phyloP scores from a whole-genome alignment of 768 basidiomycete species.

The Amanita inopinata region DNA sequence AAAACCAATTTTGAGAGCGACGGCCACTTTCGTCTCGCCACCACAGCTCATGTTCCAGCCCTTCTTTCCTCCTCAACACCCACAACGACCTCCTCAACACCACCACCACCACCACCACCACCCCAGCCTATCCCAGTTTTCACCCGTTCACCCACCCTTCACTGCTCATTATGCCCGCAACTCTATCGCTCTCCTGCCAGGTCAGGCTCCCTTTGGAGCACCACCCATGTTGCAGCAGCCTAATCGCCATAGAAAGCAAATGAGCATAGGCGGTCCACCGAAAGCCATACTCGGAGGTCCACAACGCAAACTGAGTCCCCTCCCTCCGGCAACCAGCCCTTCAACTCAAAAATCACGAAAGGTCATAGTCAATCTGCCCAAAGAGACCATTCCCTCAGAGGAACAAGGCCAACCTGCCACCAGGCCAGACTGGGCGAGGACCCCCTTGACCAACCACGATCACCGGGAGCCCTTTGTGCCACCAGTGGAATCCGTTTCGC shows the following conservation, averaged over 20 bases:
- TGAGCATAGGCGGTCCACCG: slow-evolving; percentile 80
- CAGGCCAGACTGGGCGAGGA: slow-evolving; percentile 52
- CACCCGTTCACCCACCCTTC: slow-evolving; percentile 50
- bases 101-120: slow-evolving; percentile 40
- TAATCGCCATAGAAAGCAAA: slow-evolving; percentile 54
- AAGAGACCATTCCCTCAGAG: slow-evolving; percentile 44
- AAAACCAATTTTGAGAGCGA: background rate
- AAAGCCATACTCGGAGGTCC: slow-evolving; percentile 80
- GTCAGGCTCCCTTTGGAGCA: slow-evolving; percentile 22
- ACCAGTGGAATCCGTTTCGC: slow-evolving; percentile 30
- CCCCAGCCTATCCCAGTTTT: slow-evolving; percentile 56
- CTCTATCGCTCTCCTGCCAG: slow-evolving; percentile 35
- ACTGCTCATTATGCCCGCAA: slow-evolving; percentile 54
- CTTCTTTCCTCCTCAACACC: slow-evolving; percentile 49
- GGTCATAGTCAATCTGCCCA: slow-evolving; percentile 59
- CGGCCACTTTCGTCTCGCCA: background rate
- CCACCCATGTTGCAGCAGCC: slow-evolving; percentile 34
- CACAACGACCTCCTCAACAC: slow-evolving; percentile 47
- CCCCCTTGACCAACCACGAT: slow-evolving; percentile 30
- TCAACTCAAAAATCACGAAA: slow-evolving; percentile 49
- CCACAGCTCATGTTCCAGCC: slow-evolving; percentile 27
- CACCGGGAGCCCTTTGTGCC: slow-evolving; percentile 16
- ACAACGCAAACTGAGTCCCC: slow-evolving; percentile 63
- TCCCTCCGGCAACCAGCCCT: slow-evolving; percentile 34
- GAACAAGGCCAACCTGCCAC: slow-evolving; percentile 28